phyloP scores from a whole-genome alignment of 441 rosid genomes.

The Pelargonium fulgidum region DNA sequence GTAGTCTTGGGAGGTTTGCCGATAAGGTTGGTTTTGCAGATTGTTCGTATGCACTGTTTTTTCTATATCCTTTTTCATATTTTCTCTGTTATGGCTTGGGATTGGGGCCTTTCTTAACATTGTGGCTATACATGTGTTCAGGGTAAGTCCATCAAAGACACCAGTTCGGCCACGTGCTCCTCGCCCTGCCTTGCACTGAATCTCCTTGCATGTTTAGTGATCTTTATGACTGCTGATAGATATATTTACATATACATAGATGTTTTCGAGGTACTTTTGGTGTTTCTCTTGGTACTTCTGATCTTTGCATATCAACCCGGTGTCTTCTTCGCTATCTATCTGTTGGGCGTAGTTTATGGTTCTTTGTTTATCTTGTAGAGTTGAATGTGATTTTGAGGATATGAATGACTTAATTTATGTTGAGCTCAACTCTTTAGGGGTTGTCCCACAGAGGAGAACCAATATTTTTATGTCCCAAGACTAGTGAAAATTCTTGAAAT shows the following conservation, averaged over 20 bases:
- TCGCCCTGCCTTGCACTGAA: slow-evolving; percentile 10
- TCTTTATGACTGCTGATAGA: not conserved
- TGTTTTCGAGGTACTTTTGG: slow-evolving; percentile 6
- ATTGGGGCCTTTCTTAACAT: not conserved
- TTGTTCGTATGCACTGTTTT: not conserved
- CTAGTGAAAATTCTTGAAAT: no score
- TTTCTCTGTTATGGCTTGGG: not conserved
- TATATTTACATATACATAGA: slow-evolving; percentile 6
- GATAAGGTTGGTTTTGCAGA: slow-evolving; percentile 48
- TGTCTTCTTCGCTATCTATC: no score
- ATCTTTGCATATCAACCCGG: no score
- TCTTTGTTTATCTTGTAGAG: no score
- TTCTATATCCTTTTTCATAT: not conserved
- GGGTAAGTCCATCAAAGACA: slow-evolving; percentile 13
- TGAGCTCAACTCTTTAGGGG: no score
- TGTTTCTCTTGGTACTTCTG: no score
- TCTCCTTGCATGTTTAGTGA: not conserved
- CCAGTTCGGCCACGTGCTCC: slow-evolving; percentile 11
- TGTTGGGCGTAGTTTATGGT: no score
- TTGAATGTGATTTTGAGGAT: no score
- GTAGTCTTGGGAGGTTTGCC: slow-evolving; percentile 68
- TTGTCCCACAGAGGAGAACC: no score
- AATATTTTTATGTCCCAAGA: no score
- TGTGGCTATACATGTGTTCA: not conserved
- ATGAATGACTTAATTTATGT: no score